Base-by-base conservation (phyloP, 2,329 filamentous ascomycete species). In the Magnaporthales sp. region DNA sequence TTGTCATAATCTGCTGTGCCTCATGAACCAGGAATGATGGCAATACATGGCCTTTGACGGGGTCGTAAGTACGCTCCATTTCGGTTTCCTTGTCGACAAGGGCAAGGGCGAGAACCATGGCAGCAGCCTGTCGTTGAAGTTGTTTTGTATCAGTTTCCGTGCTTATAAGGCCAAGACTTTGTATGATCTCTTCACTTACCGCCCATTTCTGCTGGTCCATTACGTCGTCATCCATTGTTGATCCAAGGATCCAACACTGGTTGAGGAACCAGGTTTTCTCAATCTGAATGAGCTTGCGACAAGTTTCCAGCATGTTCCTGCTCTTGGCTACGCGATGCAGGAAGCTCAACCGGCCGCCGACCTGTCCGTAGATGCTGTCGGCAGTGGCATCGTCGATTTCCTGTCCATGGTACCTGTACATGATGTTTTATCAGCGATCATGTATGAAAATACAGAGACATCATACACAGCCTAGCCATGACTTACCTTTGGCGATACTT, bases 1-100 rank as follows among this genome's bases (percentile, higher is more conserved):
- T 86, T 15, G 95, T 98, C 94, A 97, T 97, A 75, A 97, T 90
- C 77, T 97, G 85, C 69, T 94, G 90, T 0, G 93, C 92, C 71
- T 90, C 85, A 75, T 96, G 92, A 66, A 97, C 86, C 0, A 91
- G 87, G 69, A 92, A 90, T 56, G 91, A 86, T 0, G 95, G 93
- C 4, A 98, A 84, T 31, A 92, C 82, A 74, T 96, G 91, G 38
- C 91, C 91, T 10, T 75, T 77, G 15, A 88, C 80, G 0, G 83
- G 78, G 75, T 93, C 84, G 74, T 92, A 94, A 8, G 78, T 88
- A 65, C 81, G 81, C n/a, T 86, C 82, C 79, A 85, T 86, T 4
- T 86, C 82, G 19, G 87, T 80, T 74, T 94, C 91, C 71, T 86
- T 86, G 68, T 96, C 91, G n/a, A 98, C 92, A 7, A 99, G 86